A percentile compares a stretch with the other conserved stretches of the same genome.
Conservation (phyloP, 225 moss, liverwort and hornwort species). For the Polytrichum commune region DNA sequence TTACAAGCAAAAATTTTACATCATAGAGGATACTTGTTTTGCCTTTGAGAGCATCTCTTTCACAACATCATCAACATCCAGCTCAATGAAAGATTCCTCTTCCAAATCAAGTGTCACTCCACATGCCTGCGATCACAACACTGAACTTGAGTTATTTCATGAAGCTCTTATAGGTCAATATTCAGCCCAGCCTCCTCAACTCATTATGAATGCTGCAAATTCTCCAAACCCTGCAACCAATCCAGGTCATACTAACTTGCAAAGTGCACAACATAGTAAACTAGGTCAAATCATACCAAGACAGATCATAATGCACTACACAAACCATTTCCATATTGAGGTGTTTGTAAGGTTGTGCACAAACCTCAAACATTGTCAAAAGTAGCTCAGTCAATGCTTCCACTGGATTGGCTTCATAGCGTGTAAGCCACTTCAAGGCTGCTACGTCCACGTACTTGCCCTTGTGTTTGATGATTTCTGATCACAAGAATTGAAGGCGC, state of each 20-base stretch:
- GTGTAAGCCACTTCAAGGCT: slow-evolving; percentile 91
- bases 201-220: too few species aligned
- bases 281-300: too few species aligned
- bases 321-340: too few species aligned
- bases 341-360: neutral
- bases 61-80: slow-evolving; percentile 96
- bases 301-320: too few species aligned
- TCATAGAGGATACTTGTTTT: slow-evolving; percentile 80
- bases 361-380: slow-evolving; percentile 78
- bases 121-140: slow-evolving; percentile 65
- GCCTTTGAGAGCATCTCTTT: slow-evolving; percentile 83
- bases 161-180: neutral
- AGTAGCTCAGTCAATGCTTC: slow-evolving; percentile 79
- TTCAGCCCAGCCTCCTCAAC: too few species aligned
- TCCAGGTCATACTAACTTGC: too few species aligned
- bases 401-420: slow-evolving; percentile 73
- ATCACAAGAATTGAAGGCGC: slow-evolving; percentile 1
- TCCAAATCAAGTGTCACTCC: slow-evolving; percentile 74
- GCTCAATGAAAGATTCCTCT: slow-evolving; percentile 61
- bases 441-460: slow-evolving; percentile 65
- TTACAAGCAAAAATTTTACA: neutral
- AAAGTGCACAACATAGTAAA: too few species aligned
- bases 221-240: too few species aligned
- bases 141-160: neutral
- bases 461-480: slow-evolving; percentile 79